Evolutionary conservation across 108 stramenopile genomes (phyloP).

Genomic region (Pinguiococcus pyrenoidosus): DNA sequence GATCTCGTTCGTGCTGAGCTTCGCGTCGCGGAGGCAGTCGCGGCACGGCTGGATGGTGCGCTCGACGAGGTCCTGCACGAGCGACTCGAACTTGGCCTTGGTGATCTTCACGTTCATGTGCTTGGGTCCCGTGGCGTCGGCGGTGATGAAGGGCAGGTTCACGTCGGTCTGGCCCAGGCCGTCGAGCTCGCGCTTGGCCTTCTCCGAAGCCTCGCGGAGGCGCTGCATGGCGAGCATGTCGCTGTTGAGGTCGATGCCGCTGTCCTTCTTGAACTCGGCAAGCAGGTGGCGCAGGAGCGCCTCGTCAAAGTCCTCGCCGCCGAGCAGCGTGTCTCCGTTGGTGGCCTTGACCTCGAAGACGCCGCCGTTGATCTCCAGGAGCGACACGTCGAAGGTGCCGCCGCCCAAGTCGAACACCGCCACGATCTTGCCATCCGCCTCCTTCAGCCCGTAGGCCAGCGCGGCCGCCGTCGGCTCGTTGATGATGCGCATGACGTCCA

Average conservation of each 20-base stretch:
- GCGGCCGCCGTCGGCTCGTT: conserved; percentile 99
- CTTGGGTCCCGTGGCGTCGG: conserved; percentile 93
- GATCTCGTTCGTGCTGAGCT: conserved; percentile 59
- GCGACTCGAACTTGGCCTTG: conserved; percentile 81
- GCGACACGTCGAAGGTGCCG: conserved; percentile 95
- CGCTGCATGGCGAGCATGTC: conserved; percentile 97
- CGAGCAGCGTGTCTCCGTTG: conserved; percentile 99
- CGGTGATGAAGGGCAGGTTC: conserved; percentile 95
- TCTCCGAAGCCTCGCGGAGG: conserved; percentile 88
- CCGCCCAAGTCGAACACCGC: conserved; percentile 98
- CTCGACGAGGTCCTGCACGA: conserved; percentile 78
- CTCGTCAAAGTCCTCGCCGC: conserved; percentile 99
- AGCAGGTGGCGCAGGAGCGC: conserved; percentile 72
- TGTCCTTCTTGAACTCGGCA: conserved; percentile 84
- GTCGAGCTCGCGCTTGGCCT: conserved; percentile 99
- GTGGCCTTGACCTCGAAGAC: conserved; percentile 99
- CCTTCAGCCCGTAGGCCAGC: conserved; percentile 97
- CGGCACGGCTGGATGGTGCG: conserved; percentile 92
- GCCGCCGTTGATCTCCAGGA: conserved; percentile 93
- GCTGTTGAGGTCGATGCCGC: conserved; percentile 73
- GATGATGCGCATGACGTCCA: conserved; percentile 97
- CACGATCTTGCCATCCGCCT: conserved; percentile 92
- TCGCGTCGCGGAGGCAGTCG: conserved; percentile 34
- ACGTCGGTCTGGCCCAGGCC: conserved; percentile 97
- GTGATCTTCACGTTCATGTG: conserved; percentile 88